phyloP scores from a whole-genome alignment of 345 rosid species.

The Boechera stricta region DNA sequence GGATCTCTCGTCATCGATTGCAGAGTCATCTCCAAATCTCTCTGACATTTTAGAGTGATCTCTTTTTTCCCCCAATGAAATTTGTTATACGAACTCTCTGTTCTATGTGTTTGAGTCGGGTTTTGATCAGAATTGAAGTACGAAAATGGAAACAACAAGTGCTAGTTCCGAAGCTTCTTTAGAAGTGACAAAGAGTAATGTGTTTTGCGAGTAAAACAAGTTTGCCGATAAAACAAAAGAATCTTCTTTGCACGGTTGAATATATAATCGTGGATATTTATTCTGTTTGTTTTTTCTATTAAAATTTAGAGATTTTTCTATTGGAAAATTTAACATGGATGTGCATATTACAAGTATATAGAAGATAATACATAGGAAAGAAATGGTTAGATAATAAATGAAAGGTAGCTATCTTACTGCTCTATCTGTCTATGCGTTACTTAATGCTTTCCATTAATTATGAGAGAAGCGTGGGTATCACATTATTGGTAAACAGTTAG shows the following conservation, averaged over 20 bases:
- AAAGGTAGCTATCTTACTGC: slow-evolving; percentile 43
- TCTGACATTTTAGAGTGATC: slow-evolving; percentile 31
- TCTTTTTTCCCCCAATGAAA: background rate
- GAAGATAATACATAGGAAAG: slow-evolving; percentile 21
- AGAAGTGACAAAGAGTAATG: slow-evolving; percentile 17
- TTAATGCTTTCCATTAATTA: slow-evolving; percentile 33
- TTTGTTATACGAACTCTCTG: background rate
- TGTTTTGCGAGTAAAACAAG: slow-evolving; percentile 12
- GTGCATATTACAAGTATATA: slow-evolving; percentile 32
- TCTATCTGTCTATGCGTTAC: slow-evolving; percentile 30
- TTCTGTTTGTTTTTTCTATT: background rate
- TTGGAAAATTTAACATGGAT: slow-evolving; percentile 7
- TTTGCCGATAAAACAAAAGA: slow-evolving; percentile 18
- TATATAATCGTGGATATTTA: slow-evolving; percentile 25
- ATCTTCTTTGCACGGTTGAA: slow-evolving; percentile 30
- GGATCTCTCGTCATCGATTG: slow-evolving; percentile 29
- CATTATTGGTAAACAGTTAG: slow-evolving; percentile 23
- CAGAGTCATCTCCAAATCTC: slow-evolving; percentile 28
- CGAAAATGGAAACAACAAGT: slow-evolving; percentile 13
- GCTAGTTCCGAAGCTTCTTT: slow-evolving; percentile 1
- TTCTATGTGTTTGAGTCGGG: background rate
- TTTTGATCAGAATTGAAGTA: slow-evolving; percentile 15
- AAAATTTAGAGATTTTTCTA: background rate
- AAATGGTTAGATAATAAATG: slow-evolving; percentile 45
- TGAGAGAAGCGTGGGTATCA: slow-evolving; percentile 36